Evolutionary conservation across 1,284 basidiomycete species (phyloP), one percentile per base, ranked within the genome.

Genomic region (Ceratobasidium sp.): DNA sequence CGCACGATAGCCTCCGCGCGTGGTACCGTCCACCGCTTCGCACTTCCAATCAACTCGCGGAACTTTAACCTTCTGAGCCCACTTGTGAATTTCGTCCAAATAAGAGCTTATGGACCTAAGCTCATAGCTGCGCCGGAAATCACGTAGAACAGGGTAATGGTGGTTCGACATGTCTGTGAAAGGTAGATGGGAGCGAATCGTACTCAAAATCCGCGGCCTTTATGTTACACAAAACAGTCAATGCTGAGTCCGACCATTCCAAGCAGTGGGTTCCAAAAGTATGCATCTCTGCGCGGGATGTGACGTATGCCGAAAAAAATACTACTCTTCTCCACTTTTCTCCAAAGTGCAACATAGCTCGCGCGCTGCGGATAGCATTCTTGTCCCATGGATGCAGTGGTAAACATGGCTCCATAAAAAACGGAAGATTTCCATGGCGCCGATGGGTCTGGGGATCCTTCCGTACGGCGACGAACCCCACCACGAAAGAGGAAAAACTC

Each of bases 21-120:
- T 23, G 52, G 30, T 53, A 30, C 3, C 21, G 18, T 28, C 26
- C 52, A 23, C 34, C 16, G 21, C 1, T 14, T 32, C 23, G 55
- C 8, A 4, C 18, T 34, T 18, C 65, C 65, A 58, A 1, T 2
- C 10, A 23, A 69, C 65, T 3, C 6, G 21, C 10, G n/a, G 21
- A 4, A 69, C 65, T 1, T 58, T 14, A 23, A 39, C 65, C 9
- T 23, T 12, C n/a, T 69, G 65, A 16, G 32, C 52, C 53, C 65
- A 69, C 4, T 12, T 69, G 18, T 69, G 41, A 21, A 58, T 58
- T 30, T 69, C 52, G 26, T 57, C 39, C 5, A 58, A 52, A 45
- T 45, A 69, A 18, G 52, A 69, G 21, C 12, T 48, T n/a, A n/a
- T 21, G 59, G 18, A 10, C 21, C 39, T 21, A 45, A 26, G n/a